Conservation (phyloP, 2,329 filamentous ascomycete species). For the Alternaria panax region DNA sequence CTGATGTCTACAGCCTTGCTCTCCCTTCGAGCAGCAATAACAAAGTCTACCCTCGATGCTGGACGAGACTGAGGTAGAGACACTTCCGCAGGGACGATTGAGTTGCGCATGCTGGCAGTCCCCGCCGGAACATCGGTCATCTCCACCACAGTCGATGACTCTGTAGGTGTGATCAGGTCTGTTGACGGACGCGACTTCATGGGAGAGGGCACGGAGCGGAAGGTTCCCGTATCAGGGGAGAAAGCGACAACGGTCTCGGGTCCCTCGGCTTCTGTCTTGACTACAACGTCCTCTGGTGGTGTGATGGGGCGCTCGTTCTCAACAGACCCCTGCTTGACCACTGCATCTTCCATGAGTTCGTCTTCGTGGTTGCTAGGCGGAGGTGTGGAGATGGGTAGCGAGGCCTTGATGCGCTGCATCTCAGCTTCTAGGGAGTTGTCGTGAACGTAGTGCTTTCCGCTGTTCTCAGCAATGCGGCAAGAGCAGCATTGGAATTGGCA, state of each 20-base stretch:
- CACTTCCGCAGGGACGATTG: conserved; percentile 20
- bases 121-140: conserved; percentile 31
- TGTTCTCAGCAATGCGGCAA: conserved; percentile 57
- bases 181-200: conserved; percentile 28
- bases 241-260: conserved; percentile 40
- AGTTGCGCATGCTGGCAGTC: conserved; percentile 33
- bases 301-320: conserved; percentile 30
- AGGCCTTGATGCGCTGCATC: conserved; percentile 51
- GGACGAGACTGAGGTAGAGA: conserved; percentile 17
- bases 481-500: conserved; percentile 73
- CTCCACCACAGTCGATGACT: conserved; percentile 30
- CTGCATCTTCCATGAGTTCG: conserved; percentile 44
- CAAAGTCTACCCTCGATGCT: conserved; percentile 19
- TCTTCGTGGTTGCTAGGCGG: conserved; percentile 68
- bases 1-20: conserved; percentile 29
- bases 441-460: conserved; percentile 51
- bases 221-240: conserved; percentile 51
- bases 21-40: conserved; percentile 15
- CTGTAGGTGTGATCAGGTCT: conserved; percentile 16
- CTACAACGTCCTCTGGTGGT: conserved; percentile 25
- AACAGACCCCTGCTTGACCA: conserved; percentile 31
- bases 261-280: conserved; percentile 6
- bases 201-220: conserved; percentile 44
- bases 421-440: conserved; percentile 45
- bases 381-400: conserved; percentile 65